A percentile compares a stretch with the other conserved stretches of the same genome.
Evolutionary conservation across 2,329 filamentous ascomycete genomes (phyloP).

Genomic region (Hymenoscyphus linearis): DNA sequence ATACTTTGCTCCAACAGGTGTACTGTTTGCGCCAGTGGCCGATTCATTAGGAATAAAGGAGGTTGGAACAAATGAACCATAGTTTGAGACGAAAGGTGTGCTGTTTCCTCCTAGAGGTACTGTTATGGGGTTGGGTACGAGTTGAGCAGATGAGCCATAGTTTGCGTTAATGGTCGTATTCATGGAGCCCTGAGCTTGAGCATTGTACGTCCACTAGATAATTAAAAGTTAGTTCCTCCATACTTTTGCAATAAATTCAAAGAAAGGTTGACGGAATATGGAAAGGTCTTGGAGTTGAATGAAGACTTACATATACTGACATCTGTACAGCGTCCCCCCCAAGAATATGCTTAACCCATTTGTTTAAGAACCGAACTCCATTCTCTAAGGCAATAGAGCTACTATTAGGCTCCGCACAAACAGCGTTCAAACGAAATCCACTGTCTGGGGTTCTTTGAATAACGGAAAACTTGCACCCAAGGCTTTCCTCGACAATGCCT

Average conservation of each 20-base stretch:
- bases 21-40: not conserved
- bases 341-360: conserved; percentile 1
- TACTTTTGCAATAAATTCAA: not conserved
- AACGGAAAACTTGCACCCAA: conserved; percentile 2
- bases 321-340: conserved; percentile 2
- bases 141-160: not conserved
- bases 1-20: not conserved
- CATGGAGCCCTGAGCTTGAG: not conserved
- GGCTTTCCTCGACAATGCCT: not conserved
- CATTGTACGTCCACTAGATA: not conserved
- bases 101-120: too few relatives aligned
- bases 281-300: not conserved
- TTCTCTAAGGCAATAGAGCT: not conserved
- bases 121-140: too few relatives aligned
- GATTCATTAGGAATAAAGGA: not conserved
- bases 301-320: not conserved
- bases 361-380: not conserved
- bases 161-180: not conserved
- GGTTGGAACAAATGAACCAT: not conserved
- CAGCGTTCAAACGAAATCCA: not conserved
- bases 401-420: not conserved
- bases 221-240: not conserved
- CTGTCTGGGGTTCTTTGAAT: not conserved
- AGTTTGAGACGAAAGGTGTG: too few relatives aligned
- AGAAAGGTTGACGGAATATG: not conserved